Conservation (phyloP, 495 filamentous ascomycete species). For the Penicillium lividum region DNA sequence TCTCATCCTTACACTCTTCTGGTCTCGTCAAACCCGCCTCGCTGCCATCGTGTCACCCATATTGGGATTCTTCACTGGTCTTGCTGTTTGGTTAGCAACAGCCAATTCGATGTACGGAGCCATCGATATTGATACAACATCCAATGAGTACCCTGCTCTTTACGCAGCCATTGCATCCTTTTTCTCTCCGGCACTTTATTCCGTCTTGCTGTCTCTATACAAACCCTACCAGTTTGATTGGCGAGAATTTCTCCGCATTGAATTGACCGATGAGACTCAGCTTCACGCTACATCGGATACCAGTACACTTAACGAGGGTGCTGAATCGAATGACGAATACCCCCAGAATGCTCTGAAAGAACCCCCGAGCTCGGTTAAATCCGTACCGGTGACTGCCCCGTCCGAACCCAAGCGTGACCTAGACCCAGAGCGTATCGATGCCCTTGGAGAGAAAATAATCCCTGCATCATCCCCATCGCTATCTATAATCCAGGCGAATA, state of each 20-base stretch:
- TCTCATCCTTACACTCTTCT: constrained; percentile 36
- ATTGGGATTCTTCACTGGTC: constrained; percentile 38
- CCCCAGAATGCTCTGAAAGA: background rate
- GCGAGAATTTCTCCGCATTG: constrained; percentile 50
- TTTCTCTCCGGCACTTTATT: constrained; percentile 41
- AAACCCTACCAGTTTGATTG: constrained; percentile 50
- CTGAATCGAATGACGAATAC: background rate
- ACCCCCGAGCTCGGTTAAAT: background rate
- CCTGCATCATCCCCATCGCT: background rate
- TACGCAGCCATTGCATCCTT: constrained; percentile 39
- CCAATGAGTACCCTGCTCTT: constrained; percentile 31
- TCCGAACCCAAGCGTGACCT: background rate
- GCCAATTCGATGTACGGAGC: constrained; percentile 35
- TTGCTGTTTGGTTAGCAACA: constrained; percentile 39
- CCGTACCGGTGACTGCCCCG: background rate
- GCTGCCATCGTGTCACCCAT: constrained; percentile 37
- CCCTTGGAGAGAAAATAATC: constrained; percentile 1
- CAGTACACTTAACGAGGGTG: constrained; percentile 16
- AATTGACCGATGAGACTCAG: constrained; percentile 30
- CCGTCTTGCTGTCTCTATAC: constrained; percentile 44
- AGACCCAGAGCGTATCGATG: constrained; percentile 16
- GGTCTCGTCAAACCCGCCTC: constrained; percentile 39
- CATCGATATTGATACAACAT: constrained; percentile 36
- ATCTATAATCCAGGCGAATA: constrained; percentile 1
- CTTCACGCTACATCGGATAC: constrained; percentile 19